Percentiles rank a stretch among this genome's conserved stretches.
phyloP scores from a whole-genome alignment of 306 rosid species.

The Citrullus amarus region DNA sequence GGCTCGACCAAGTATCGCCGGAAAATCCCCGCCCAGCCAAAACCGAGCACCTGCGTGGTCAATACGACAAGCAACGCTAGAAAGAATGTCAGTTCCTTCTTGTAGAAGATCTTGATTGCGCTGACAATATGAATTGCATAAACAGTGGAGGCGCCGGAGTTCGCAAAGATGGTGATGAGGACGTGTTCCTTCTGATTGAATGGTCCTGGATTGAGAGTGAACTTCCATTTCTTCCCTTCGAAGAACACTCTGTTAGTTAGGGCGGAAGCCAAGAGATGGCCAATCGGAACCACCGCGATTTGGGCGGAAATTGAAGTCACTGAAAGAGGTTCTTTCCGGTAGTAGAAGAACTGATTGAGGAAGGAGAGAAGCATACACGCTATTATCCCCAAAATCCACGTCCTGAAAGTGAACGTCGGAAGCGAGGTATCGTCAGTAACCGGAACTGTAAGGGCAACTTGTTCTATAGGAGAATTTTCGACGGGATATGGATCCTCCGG shows the following conservation, averaged over 20 bases:
- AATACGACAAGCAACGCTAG: constrained; percentile 26
- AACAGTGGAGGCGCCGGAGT: constrained; percentile 34
- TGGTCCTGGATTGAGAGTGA: constrained; percentile 32
- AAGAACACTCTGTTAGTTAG: constrained; percentile 26
- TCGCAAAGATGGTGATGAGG: constrained; percentile 39
- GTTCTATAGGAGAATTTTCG: constrained; percentile 28
- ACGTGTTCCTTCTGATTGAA: constrained; percentile 43
- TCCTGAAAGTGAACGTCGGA: constrained; percentile 32
- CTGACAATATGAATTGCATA: constrained; percentile 30
- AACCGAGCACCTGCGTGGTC: constrained; percentile 51
- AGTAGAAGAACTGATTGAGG: constrained; percentile 42
- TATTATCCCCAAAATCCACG: constrained; percentile 22
- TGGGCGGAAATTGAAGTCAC: constrained; percentile 31
- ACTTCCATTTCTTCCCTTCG: constrained; percentile 21
- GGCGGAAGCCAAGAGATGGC: constrained; percentile 29
- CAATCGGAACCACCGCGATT: constrained; percentile 38
- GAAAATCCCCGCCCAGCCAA: constrained; percentile 81
- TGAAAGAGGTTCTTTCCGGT: constrained; percentile 31
- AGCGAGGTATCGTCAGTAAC: constrained; percentile 29
- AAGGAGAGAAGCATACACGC: constrained; percentile 29
- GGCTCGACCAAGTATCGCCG: constrained; percentile 73
- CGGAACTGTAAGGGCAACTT: constrained; percentile 37
- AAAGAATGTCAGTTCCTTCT: constrained; percentile 21
- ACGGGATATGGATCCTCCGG: neutral
- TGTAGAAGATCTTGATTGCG: constrained; percentile 32